Evolutionary conservation across 352 stramenopile genomes (phyloP).

Genomic region (Globisporangium spiculum): DNA sequence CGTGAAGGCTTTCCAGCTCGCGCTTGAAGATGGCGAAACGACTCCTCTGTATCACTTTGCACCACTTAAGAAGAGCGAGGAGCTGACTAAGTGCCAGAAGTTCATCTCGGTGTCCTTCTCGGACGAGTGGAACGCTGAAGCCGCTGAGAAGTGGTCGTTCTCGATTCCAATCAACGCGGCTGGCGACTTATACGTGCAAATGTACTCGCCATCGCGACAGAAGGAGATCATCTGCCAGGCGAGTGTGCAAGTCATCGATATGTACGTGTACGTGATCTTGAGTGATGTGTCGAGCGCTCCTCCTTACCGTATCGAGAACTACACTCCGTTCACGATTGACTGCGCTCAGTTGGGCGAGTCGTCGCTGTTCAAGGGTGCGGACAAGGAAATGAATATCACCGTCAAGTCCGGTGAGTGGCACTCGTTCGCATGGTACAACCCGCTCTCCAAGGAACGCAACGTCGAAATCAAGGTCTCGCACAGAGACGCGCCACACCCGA

Average conservation of each 20-base stretch:
- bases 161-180: slow-evolving; percentile 74
- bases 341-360: slow-evolving; percentile 68
- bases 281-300: slow-evolving; percentile 77
- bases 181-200: slow-evolving; percentile 76
- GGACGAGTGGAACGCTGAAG: slow-evolving; percentile 49
- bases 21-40: slow-evolving; percentile 58
- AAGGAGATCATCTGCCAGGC: slow-evolving; percentile 79
- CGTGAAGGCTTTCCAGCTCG: slow-evolving; percentile 47
- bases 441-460: slow-evolving; percentile 79
- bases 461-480: slow-evolving; percentile 66
- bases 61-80: slow-evolving; percentile 69
- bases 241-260: slow-evolving; percentile 85
- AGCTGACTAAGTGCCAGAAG: slow-evolving; percentile 54
- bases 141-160: slow-evolving; percentile 72
- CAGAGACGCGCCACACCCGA: slow-evolving; percentile 43
- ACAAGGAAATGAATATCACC: slow-evolving; percentile 45
- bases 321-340: slow-evolving; percentile 78
- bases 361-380: slow-evolving; percentile 58
- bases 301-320: slow-evolving; percentile 87
- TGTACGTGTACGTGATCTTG: slow-evolving; percentile 87
- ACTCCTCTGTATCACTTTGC: slow-evolving; percentile 77
- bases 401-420: slow-evolving; percentile 72
- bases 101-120: slow-evolving; percentile 83
- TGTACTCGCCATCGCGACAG: slow-evolving; percentile 73
- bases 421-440: slow-evolving; percentile 84